Base-by-base conservation (phyloP, 2,329 filamentous ascomycete species). In the Gaeumannomyces tritici region DNA sequence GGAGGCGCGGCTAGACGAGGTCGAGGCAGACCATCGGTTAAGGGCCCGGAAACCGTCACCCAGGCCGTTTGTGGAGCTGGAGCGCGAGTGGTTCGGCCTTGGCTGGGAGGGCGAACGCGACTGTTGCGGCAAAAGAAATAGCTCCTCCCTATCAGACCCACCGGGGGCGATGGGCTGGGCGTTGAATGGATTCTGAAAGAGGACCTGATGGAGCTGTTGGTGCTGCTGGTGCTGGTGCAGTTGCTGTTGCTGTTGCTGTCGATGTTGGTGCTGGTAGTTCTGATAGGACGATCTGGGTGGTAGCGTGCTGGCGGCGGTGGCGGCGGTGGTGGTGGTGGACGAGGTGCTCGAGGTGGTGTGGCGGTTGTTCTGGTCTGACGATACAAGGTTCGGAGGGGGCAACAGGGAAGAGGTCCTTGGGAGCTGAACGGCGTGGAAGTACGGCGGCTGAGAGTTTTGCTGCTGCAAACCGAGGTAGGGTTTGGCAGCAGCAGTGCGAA, bases 11-110 rank as follows among this genome's bases (percentile, higher is more conserved):
- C 77, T 83, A 55, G 81, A 83, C 11, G 73, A 70, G 60, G 81
- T 82, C 18, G 82, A 84, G 26, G 75, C 73, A 55, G 81, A 83
- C 80, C 80, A 82, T 68, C 80, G 77, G 68, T 83, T 80, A 64
- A 80, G 74, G 65, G 78, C 79, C 69, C 77, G 78, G 55, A 79
- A 74, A 57, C 74, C 72, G 63, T 82, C 79, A 69, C 73, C 77
- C 65, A 73, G 64, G 64, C 71, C 72, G 62, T 70, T 71, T 27
- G 71, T 68, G 64, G 69, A 75, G 63, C 70, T 75, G 13, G 75
- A 74, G 58, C 75, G 72, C 59, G 75, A 75, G 61, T 72, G 72
- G 12, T 67, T 67, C 61, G 66, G 69, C 61, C 59, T 63, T 63
- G 66, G 67, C 61, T 63, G 62, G 63, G 62, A 64, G 31, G 35